Evolutionary conservation across 1,284 basidiomycete genomes (phyloP), one percentile per base, ranked within the genome.

Genomic region (Taiwanofungus camphoratus): DNA sequence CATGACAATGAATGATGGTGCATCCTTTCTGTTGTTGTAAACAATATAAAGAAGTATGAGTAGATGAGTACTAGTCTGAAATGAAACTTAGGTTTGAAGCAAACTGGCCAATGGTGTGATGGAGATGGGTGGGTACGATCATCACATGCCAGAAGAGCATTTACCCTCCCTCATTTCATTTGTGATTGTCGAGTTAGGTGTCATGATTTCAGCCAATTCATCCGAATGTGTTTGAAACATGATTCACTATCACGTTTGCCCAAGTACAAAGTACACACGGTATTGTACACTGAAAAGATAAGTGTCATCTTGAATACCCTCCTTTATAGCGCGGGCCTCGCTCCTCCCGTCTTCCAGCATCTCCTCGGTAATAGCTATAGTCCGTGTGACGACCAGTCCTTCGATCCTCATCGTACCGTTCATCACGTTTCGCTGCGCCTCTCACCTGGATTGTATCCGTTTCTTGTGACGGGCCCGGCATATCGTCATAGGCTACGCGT

Each of bases 381-480:
- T 48, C 32, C 18, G 30, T 45, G 18, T 44, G 12, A 20, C 39
- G 37, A 34, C 42, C 42, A 8, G 42, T 44, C 16, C 45, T 46
- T 16, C 43, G 39, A 40, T 36, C 53, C 31, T 48, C 49, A 18
- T 52, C 54, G 18, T 59, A 38, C 26, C 53, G 45, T 31, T 45
- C 45, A 19, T 52, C 51, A 22, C 45, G 39, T 30, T 40, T 44
- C 26, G 59, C 45, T 3, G 58, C 58, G 5, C 61, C 59, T 12
- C 54, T 52, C 22, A 60, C 57, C 33, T 58, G 57, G n/a, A 62
- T 48, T 18, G 52, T 42, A 27, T 62, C 61, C 22, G 57, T 59
- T 49, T 62, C 59, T 18, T 55, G 51, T 26, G 52, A 51, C 19
- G 58, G 56, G 11, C 44, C 47, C 19, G 59, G 54, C 5, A 57